Evolutionary conservation across 352 stramenopile genomes (phyloP).

Genomic region (Synura sp.): DNA sequence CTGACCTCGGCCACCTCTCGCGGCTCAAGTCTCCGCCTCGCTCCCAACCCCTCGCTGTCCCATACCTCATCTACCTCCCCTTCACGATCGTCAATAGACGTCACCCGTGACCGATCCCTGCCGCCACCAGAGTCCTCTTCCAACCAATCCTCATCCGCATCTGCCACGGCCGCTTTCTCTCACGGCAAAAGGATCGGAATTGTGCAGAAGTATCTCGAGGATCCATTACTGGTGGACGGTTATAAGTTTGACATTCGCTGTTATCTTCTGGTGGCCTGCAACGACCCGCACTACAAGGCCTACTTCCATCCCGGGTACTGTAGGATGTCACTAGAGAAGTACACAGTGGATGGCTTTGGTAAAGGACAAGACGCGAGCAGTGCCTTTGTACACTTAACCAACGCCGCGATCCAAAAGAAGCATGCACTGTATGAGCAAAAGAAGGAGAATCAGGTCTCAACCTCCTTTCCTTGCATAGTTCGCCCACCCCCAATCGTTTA

Average conservation of each 20-base stretch:
- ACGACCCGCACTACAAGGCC: conserved; percentile 27
- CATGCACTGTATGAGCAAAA: conserved; percentile 41
- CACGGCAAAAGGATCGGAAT: too few relatives aligned
- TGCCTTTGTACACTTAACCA: conserved; percentile 56
- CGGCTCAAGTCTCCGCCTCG: conserved; percentile 14
- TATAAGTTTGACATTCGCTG: conserved; percentile 57
- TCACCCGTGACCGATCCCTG: not conserved
- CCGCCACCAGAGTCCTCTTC: not conserved
- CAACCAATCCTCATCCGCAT: conserved; percentile 6
- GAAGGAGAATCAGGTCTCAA: conserved; percentile 45
- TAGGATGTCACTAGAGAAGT: conserved; percentile 61
- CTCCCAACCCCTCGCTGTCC: not conserved
- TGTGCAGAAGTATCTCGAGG: conserved; percentile 53
- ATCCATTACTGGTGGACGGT: conserved; percentile 54
- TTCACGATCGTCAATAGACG: not conserved
- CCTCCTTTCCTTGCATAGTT: not conserved
- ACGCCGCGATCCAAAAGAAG: conserved; percentile 56
- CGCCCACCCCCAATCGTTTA: not conserved
- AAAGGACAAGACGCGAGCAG: conserved; percentile 32
- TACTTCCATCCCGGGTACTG: conserved; percentile 50
- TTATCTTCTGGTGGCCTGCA: conserved; percentile 48
- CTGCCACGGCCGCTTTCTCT: too few relatives aligned
- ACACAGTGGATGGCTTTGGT: conserved; percentile 61
- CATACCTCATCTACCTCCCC: not conserved
- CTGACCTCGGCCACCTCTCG: too few relatives aligned